Evolutionary conservation across 805 yeast species (phyloP).

Genomic region (Metschnikowia kofuensis): DNA sequence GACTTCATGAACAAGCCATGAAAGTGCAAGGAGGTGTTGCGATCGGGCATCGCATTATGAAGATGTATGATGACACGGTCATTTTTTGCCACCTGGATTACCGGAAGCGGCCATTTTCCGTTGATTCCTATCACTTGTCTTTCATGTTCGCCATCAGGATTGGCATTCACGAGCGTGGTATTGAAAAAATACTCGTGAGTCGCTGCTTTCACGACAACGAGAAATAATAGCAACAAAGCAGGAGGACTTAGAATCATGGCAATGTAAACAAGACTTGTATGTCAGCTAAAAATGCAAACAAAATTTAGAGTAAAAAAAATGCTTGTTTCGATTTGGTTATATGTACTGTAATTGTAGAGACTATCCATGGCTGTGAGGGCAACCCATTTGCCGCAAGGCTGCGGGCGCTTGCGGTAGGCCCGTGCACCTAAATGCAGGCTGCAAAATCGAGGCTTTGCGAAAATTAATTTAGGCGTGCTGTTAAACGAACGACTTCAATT

Average conservation of each 20-base stretch:
- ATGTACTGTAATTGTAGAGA: not conserved
- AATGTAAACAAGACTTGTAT: not conserved
- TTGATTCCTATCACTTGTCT: conserved; percentile 60
- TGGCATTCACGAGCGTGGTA: conserved; percentile 39
- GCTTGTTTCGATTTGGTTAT: too few relatives aligned
- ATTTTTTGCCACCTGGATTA: conserved; percentile 32
- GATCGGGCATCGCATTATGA: conserved; percentile 31
- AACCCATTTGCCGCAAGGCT: not conserved
- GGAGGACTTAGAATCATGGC: not conserved
- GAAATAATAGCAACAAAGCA: conserved; percentile 4
- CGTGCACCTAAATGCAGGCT: not conserved
- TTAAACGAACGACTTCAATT: conserved; percentile 48
- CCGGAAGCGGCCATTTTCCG: conserved; percentile 43
- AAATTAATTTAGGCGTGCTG: not conserved
- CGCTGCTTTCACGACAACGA: conserved; percentile 16
- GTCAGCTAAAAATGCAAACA: too few relatives aligned
- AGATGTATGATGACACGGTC: conserved; percentile 41
- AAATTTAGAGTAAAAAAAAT: too few relatives aligned
- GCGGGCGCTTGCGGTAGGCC: not conserved
- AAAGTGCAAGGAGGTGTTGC: conserved; percentile 42
- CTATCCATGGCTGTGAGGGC: too few relatives aligned
- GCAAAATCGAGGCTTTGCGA: not conserved
- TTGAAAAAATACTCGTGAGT: conserved; percentile 37
- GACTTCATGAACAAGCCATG: conserved; percentile 43
- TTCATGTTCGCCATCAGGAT: conserved; percentile 55